Evolutionary conservation across 2,329 filamentous ascomycete species (phyloP), one percentile per base, ranked within the genome.

Genomic region (Zymoseptoria crescenta): DNA sequence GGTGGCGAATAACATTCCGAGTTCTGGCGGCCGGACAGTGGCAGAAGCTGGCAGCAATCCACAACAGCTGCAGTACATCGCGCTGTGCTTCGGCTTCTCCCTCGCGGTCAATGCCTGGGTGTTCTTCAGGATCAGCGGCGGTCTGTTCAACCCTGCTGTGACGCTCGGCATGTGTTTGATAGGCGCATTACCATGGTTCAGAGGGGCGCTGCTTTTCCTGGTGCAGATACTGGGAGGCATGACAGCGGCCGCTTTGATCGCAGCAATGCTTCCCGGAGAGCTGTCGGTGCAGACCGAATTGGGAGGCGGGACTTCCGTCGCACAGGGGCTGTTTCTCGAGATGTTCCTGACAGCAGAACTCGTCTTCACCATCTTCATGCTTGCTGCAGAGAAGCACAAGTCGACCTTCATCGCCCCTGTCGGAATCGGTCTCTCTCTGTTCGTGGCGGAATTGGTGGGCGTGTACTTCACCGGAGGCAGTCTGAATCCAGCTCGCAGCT

Each of bases 1-100:
- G 57, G 75, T 77, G n/a, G 76, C 76, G 16, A 77, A 77, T 63
- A 74, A 68, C 64, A 65, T 71, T 55, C 59, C 69, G 52, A 65
- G 63, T 7, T 68, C 66, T 3, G 60, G 64, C 10, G 66, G 67
- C 45, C 8, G 55, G 30, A 66, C 54, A 27, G 59, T 64, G 13
- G 60, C 58, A n/a, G 55, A 73, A 35, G 62, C 62, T 4, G 71
- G 68, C 21, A 68, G 65, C 30, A 75, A 74, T 30, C 71, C 74
- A 0, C 68, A 70, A 51, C 70, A 75, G 50, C 59, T 75, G 19
- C 69, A 72, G 52, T 74, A 72, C 62, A 74, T 74, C 21, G 67
- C 70, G 8, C 61, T 74, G 4, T 67, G 65, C 60, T 74, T 74
- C 60, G 72, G 73, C 4, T 72, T 74, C 57, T 72, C 70, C 0